Base-by-base conservation (phyloP, 75 land plant genomes). In the Chamaecyparis obtusa region DNA sequence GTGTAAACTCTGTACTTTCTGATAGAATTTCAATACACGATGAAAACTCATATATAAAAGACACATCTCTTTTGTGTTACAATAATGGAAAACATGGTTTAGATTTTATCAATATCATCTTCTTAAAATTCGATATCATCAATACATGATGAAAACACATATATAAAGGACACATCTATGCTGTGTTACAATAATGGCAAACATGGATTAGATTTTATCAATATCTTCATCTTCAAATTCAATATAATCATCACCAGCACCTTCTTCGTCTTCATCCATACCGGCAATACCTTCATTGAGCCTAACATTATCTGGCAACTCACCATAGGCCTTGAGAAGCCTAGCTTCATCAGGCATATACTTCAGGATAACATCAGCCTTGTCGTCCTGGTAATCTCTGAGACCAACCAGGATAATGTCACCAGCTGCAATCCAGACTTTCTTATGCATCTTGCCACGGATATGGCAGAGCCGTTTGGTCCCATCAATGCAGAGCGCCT, bases 381-480 rank as follows among this genome's bases (percentile, higher is more conserved):
- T 95, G 72, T 94, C 93, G 72, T 95, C 94, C 91, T 93, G 94
- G 77, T 94, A 90, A 84, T 94, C 94, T n/a, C 96, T 88, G 78
- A 93, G 90, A 1, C 95, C 89, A 81, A 94, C 91, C 44, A 95
- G 90, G 83, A 95, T 76, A 77, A 95, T 88, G 84, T 94, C 89
- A 35, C 93, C 92, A 17, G 91, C 84, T 51, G 93, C 90, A 88
- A 94, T 91, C 95, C 95, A 95, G 71, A 94, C 95, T 89, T 94
- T 94, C 91, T 94, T 94, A 88, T 95, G 96, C 96, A 95, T 94
- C 95, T 95, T 95, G 19, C 96, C 96, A 16, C 96, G 94, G 91
- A 95, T 95, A 76, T 95, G 96, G 86, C 95, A 95, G 86, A 95
- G 93, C 7, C 96, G 92, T 90, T 95, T 95, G 89, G 87, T 89